phyloP scores from a whole-genome alignment of 495 filamentous ascomycete species.

The Lasiosphaeria miniovina region DNA sequence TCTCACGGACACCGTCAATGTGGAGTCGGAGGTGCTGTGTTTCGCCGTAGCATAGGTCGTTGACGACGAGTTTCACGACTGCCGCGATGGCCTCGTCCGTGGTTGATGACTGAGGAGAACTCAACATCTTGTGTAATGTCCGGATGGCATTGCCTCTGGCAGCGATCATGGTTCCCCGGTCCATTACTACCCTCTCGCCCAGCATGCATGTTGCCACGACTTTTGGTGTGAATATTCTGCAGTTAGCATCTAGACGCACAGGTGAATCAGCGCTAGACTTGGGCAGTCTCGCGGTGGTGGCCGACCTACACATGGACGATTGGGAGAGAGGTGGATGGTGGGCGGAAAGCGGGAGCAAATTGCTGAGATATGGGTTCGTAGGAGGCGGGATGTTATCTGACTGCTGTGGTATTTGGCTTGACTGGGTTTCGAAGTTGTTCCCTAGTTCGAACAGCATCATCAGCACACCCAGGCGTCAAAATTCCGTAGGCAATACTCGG shows the following conservation, averaged over 20 bases:
- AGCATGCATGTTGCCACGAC: constrained; percentile 12
- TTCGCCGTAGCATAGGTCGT: constrained; percentile 17
- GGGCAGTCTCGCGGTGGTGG: not conserved
- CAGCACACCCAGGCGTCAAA: not conserved
- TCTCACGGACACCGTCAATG: constrained; percentile 7
- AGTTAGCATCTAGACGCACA: not conserved
- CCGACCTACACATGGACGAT: not conserved
- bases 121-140: constrained; percentile 3
- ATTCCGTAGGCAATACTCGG: not conserved
- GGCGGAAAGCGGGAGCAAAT: not conserved
- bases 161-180: not conserved
- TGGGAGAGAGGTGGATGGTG: not conserved
- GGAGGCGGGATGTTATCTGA: not conserved
- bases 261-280: not conserved
- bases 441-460: no score
- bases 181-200: not conserved
- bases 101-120: not conserved
- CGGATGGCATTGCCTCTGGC: constrained; percentile 8
- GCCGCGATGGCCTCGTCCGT: constrained; percentile 12
- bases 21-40: constrained; percentile 8
- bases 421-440: not conserved
- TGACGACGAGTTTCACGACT: constrained; percentile 9
- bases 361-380: not conserved
- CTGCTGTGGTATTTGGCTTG: not conserved
- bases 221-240: not conserved